A percentile compares a stretch with the other conserved stretches of the same genome.
phyloP scores from a whole-genome alignment of 371 early-diverging fungal species.

The Sporodiniella umbellata region DNA sequence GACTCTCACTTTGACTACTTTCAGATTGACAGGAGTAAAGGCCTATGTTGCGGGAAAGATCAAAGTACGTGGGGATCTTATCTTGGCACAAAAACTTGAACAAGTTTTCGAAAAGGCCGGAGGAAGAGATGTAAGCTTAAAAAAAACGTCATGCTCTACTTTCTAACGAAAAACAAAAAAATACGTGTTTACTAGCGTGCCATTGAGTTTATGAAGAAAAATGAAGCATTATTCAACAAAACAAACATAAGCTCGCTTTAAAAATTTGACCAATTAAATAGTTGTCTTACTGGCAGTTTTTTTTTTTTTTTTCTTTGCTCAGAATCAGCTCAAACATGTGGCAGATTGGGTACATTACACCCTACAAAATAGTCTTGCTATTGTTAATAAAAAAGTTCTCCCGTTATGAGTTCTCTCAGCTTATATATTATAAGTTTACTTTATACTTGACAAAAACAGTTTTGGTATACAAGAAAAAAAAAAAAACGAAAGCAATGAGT shows the following conservation, averaged over 20 bases:
- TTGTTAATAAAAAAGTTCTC: constrained; percentile 11
- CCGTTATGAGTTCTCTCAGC: constrained; percentile 2
- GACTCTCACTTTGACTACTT: background rate
- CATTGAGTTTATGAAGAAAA: background rate
- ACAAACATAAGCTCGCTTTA: background rate
- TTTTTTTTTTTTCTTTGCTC: background rate
- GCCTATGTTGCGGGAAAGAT: constrained; percentile 40
- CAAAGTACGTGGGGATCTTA: constrained; percentile 38
- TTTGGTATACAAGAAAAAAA: constrained; percentile 9
- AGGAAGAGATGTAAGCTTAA: constrained; percentile 32
- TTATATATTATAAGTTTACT: constrained; percentile 6
- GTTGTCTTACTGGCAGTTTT: background rate
- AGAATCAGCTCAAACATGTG: constrained; percentile 6
- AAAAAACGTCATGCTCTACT: background rate
- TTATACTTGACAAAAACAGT: constrained; percentile 12
- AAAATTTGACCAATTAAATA: background rate
- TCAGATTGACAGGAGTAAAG: constrained; percentile 38
- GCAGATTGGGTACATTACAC: constrained; percentile 16
- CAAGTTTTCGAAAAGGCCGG: constrained; percentile 41
- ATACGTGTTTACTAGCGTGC: constrained; percentile 16
- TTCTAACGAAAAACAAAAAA: background rate
- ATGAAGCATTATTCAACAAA: background rate
- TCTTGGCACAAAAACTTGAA: constrained; percentile 40
- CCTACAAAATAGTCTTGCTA: constrained; percentile 10
- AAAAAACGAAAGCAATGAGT: background rate